Conservation (phyloP, 2,329 filamentous ascomycete species). For the Pseudopyrenochaeta lycopersici region DNA sequence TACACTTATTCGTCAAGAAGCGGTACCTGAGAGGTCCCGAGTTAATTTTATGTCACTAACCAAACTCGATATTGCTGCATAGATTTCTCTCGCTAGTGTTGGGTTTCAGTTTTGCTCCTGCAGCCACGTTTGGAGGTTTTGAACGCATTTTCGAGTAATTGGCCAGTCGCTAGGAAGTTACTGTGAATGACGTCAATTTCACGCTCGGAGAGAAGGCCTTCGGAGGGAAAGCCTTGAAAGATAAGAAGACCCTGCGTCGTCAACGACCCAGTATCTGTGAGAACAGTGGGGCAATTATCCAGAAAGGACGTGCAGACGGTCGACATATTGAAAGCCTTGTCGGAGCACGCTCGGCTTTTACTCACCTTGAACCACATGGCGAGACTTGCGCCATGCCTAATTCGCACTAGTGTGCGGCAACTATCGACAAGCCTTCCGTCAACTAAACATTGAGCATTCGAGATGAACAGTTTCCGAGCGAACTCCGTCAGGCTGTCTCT, state of each 20-base stretch:
- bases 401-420: background rate
- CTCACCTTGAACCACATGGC: background rate
- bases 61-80: too few species aligned
- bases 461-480: constrained; percentile 6
- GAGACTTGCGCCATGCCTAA: background rate
- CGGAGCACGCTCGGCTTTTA: constrained; percentile 3
- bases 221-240: background rate
- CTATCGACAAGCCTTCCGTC: constrained; percentile 1
- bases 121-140: too few species aligned
- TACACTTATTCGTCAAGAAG: too few species aligned
- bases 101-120: too few species aligned
- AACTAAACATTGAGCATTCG: constrained; percentile 1
- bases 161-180: too few species aligned
- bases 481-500: constrained; percentile 6
- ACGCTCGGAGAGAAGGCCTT: background rate
- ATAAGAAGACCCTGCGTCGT: background rate
- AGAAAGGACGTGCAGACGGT: background rate
- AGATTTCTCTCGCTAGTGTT: too few species aligned
- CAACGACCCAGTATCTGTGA: background rate
- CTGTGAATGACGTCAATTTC: too few species aligned
- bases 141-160: too few species aligned
- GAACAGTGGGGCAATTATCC: background rate
- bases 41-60: too few species aligned
- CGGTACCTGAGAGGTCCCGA: too few species aligned
- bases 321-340: background rate